Conservation (phyloP, 352 stramenopile genomes). For the Pythium vanterpoolii region DNA sequence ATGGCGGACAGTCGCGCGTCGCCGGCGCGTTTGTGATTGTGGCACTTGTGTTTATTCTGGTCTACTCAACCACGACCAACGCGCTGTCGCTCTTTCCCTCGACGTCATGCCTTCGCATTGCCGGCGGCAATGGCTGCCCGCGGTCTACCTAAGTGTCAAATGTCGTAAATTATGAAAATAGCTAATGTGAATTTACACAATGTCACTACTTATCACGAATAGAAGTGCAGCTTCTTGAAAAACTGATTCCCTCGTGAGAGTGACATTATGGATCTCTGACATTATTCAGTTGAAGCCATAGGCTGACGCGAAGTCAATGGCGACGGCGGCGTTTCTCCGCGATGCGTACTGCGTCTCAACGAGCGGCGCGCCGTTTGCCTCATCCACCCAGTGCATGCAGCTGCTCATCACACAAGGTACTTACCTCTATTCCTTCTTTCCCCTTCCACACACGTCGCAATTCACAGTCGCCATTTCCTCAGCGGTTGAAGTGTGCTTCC, state of each 20-base stretch:
- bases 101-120: constrained; percentile 27
- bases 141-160: background rate
- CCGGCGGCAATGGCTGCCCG: constrained; percentile 24
- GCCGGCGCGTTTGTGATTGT: constrained; percentile 40
- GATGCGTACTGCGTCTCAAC: constrained; percentile 27
- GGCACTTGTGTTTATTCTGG: constrained; percentile 31
- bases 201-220: background rate
- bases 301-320: background rate
- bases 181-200: background rate
- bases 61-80: constrained; percentile 41
- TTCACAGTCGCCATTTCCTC: background rate
- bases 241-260: background rate
- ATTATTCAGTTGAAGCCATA: background rate
- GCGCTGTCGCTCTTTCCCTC: constrained; percentile 35
- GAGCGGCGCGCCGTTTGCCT: constrained; percentile 13
- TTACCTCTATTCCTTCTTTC: background rate
- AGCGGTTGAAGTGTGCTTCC: constrained; percentile 31
- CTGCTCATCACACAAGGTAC: constrained; percentile 22
- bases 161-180: constrained; percentile 1
- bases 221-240: background rate
- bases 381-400: constrained; percentile 2
- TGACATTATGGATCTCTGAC: background rate
- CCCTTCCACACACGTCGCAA: background rate
- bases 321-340: constrained; percentile 7
- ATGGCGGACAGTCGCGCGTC: constrained; percentile 48